These are phyloP conservation scores for Cordyceps farinosa DNA, from an alignment of 2,329 filamentous ascomycete genomes.

Conservation along the genomic window DNA sequence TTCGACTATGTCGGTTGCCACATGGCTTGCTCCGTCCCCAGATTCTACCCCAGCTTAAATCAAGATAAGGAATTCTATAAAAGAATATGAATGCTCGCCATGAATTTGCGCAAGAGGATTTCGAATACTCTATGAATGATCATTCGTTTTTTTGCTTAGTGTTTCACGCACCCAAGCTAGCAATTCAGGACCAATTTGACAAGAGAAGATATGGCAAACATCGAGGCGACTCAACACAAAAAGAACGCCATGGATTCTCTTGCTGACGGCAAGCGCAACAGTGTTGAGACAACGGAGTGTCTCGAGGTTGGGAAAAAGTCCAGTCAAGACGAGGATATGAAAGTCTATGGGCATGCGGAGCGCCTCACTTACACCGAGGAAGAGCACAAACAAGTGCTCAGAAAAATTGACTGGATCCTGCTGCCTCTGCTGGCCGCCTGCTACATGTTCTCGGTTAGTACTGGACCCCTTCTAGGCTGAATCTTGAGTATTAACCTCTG, in stretches of 20 bases:
- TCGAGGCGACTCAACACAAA: not conserved
- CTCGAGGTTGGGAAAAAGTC: not conserved
- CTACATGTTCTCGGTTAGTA: constrained; percentile 10
- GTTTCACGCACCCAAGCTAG: not conserved
- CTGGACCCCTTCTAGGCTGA: too few relatives aligned
- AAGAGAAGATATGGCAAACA: not conserved
- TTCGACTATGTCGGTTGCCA: not conserved
- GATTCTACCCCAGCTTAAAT: not conserved
- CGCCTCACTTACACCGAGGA: too few relatives aligned
- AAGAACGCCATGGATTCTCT: not conserved
- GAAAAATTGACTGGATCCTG: constrained; percentile 2
- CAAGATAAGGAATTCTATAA: not conserved
- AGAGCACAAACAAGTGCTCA: not conserved
- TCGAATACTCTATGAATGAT: not conserved
- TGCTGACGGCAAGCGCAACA: not conserved
- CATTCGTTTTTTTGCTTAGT: not conserved
- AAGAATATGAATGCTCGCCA: not conserved
- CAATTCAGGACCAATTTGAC: not conserved
- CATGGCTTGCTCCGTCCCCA: not conserved
- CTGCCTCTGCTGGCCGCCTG: not conserved
- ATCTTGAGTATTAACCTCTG: too few relatives aligned
- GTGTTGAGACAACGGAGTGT: not conserved
- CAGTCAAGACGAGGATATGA: not conserved
- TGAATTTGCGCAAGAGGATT: not conserved
- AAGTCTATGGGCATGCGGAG: not conserved